Percentiles rank a stretch among this genome's conserved stretches.
phyloP scores from a whole-genome alignment of 2,329 filamentous ascomycete species.

The Helotiales sp. region DNA sequence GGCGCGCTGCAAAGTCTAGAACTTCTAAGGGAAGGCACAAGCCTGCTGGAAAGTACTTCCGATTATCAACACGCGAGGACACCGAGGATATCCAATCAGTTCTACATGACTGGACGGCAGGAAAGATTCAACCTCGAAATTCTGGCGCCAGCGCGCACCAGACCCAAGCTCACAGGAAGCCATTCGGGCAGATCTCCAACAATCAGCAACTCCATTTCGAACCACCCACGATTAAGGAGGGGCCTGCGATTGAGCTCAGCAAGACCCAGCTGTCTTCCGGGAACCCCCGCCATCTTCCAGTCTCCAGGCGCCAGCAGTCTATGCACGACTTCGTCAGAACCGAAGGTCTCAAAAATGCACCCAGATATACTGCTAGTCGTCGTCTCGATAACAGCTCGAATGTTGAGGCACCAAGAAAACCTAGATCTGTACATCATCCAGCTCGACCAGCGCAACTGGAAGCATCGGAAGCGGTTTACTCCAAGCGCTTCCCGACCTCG shows the following conservation, averaged over 20 bases:
- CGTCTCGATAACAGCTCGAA: not conserved
- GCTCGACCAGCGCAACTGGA: constrained; percentile 58
- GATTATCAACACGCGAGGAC: constrained; percentile 60
- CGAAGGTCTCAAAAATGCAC: not conserved
- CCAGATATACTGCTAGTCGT: not conserved
- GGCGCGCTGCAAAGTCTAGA: constrained; percentile 52
- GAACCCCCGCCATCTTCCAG: constrained; percentile 17
- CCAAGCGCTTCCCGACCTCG: constrained; percentile 32
- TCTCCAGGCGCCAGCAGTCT: constrained; percentile 27
- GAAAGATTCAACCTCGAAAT: constrained; percentile 21
- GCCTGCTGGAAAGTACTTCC: constrained; percentile 56
- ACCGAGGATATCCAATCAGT: constrained; percentile 56
- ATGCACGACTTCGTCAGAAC: constrained; percentile 36
- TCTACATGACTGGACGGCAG: constrained; percentile 54
- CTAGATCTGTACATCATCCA: constrained; percentile 20
- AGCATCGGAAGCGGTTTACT: constrained; percentile 40
- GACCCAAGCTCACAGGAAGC: not conserved
- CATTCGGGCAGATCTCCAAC: constrained; percentile 21
- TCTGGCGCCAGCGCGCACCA: not conserved
- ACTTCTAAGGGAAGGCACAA: constrained; percentile 53
- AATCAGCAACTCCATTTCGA: constrained; percentile 25
- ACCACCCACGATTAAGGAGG: not conserved
- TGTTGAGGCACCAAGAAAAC: constrained; percentile 7
- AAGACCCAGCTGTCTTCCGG: not conserved
- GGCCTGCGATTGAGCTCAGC: not conserved